Evolutionary conservation across 108 stramenopile species (phyloP).

Genomic region (Skeletonema tropicum): DNA sequence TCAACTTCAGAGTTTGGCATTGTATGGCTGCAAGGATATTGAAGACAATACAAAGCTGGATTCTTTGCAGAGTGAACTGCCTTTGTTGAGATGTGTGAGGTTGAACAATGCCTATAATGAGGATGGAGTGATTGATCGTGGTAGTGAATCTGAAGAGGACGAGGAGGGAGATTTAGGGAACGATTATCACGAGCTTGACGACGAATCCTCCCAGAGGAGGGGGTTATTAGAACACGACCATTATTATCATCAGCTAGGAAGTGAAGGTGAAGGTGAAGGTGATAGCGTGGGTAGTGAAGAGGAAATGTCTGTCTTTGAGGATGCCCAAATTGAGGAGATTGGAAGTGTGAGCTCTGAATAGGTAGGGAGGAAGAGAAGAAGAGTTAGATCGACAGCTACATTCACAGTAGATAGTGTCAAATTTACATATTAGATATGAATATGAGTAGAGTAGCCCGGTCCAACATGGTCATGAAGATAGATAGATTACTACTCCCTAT

Average conservation of each 20-base stretch:
- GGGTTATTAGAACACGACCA: conserved; percentile 13
- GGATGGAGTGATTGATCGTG: conserved; percentile 60
- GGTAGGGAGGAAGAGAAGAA: background rate
- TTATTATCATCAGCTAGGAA: conserved; percentile 14
- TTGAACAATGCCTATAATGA: conserved; percentile 60
- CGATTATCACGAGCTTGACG: conserved; percentile 1
- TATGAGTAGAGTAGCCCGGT: too few species aligned
- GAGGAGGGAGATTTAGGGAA: conserved; percentile 19
- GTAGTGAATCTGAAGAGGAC: conserved; percentile 14
- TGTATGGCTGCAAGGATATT: conserved; percentile 79
- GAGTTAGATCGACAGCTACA: background rate
- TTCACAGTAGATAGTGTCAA: too few species aligned
- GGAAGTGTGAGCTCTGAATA: background rate
- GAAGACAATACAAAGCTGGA: conserved; percentile 49
- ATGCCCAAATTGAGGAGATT: conserved; percentile 14
- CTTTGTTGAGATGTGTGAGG: conserved; percentile 74
- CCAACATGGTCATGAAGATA: too few species aligned
- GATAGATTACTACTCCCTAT: too few species aligned
- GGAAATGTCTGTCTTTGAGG: conserved; percentile 25
- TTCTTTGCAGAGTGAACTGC: conserved; percentile 66
- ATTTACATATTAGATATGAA: too few species aligned
- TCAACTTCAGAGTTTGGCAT: conserved; percentile 68
- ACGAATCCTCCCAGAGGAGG: background rate
- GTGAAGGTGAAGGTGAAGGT: conserved; percentile 20
- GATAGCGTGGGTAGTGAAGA: conserved; percentile 16